These are phyloP conservation scores for Amylocarpus encephaloides DNA, from an alignment of 2,329 filamentous ascomycete species.

Conservation along the genomic window DNA sequence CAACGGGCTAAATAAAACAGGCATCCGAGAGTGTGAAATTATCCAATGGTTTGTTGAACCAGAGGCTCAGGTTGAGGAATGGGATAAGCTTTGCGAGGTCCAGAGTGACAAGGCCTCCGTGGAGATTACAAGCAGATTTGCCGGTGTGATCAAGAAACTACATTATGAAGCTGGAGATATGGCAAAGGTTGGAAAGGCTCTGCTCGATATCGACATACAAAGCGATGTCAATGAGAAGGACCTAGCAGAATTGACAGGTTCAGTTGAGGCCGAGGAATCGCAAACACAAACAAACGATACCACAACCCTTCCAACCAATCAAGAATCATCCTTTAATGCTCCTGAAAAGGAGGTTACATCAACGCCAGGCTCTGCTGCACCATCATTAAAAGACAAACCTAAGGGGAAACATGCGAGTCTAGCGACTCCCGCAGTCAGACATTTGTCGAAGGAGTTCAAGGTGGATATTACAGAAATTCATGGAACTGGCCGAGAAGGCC, in stretches of 20 bases:
- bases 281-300: constrained; percentile 11
- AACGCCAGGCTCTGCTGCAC: constrained; percentile 2
- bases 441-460: constrained; percentile 72
- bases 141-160: constrained; percentile 91
- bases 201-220: constrained; percentile 91
- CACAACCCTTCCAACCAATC: constrained; percentile 2
- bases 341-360: neutral
- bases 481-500: constrained; percentile 84
- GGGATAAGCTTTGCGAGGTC: constrained; percentile 95
- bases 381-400: constrained; percentile 2
- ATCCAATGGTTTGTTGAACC: constrained; percentile 99
- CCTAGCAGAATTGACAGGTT: constrained; percentile 35
- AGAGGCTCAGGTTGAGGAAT: constrained; percentile 92
- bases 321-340: neutral
- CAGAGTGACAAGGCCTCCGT: constrained; percentile 92
- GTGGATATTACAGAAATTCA: constrained; percentile 71
- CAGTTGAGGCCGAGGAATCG: constrained; percentile 20
- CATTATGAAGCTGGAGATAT: constrained; percentile 95
- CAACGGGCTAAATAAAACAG: constrained; percentile 38
- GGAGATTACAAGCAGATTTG: constrained; percentile 92
- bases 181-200: constrained; percentile 87
- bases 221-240: constrained; percentile 64
- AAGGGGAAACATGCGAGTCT: constrained; percentile 63
- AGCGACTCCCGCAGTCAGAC: constrained; percentile 87
- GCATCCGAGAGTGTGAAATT: constrained; percentile 96